A percentile compares a stretch with the other conserved stretches of the same genome.
Conservation (phyloP, 2,329 filamentous ascomycete species). For the Clarireedia monteithiana region DNA sequence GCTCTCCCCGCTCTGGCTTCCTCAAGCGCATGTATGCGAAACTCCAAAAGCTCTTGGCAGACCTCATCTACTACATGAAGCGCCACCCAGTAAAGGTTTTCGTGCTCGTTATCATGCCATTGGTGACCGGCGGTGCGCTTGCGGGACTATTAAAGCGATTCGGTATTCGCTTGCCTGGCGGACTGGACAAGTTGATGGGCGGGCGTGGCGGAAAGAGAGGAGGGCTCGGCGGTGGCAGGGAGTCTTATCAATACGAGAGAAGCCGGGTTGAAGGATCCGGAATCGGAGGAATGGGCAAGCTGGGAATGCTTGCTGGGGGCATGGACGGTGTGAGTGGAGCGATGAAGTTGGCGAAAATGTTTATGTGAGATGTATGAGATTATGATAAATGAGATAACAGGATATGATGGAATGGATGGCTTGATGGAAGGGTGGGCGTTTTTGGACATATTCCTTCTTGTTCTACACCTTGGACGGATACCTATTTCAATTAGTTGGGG, state of each 20-base stretch:
- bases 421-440: not conserved
- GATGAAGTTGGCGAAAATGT: conserved; percentile 29
- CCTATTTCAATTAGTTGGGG: not conserved
- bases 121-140: conserved; percentile 76
- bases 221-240: not conserved
- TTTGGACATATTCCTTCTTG: not conserved
- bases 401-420: not conserved
- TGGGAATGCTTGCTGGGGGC: conserved; percentile 17
- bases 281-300: conserved; percentile 13
- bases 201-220: conserved; percentile 16
- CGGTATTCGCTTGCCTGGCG: conserved; percentile 66
- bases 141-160: conserved; percentile 71
- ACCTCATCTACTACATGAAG: conserved; percentile 75
- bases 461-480: not conserved
- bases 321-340: conserved; percentile 24
- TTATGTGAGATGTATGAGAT: conserved; percentile 21
- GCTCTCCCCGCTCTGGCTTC: conserved; percentile 75
- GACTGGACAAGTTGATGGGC: conserved; percentile 51
- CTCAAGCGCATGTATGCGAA: conserved; percentile 65
- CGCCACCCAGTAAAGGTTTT: conserved; percentile 83
- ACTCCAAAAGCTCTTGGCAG: conserved; percentile 70
- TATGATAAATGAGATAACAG: not conserved
- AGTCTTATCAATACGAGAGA: conserved; percentile 9
- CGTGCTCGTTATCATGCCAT: conserved; percentile 76
- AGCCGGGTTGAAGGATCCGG: conserved; percentile 18